Evolutionary conservation across 116 monocot genomes (phyloP).

Genomic region (Phalaenopsis hybrid): DNA sequence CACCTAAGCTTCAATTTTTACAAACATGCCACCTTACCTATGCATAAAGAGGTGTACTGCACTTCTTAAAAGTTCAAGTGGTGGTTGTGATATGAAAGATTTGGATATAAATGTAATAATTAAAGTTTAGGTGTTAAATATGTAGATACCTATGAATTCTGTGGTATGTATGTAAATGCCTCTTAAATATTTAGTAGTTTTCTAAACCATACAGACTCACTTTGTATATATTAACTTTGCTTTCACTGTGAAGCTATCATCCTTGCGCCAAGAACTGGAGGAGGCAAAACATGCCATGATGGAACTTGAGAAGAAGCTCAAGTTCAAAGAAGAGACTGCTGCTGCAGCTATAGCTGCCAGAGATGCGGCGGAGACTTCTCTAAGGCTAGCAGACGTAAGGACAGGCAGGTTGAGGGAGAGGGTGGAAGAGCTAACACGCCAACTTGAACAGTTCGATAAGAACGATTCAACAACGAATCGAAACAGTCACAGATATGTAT

Average conservation of each 20-base stretch:
- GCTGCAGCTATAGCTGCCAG: slow-evolving; percentile 89
- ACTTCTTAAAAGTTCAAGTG: too few relatives aligned
- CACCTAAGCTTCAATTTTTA: too few relatives aligned
- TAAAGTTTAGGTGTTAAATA: too few relatives aligned
- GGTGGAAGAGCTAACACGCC: slow-evolving; percentile 74
- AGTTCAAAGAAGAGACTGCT: slow-evolving; percentile 93
- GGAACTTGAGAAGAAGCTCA: slow-evolving; percentile 84
- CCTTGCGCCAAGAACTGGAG: slow-evolving; percentile 61
- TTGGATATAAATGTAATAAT: too few relatives aligned
- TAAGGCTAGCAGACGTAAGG: slow-evolving; percentile 67
- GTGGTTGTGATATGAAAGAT: too few relatives aligned
- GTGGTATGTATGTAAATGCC: too few relatives aligned
- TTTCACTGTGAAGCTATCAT: slow-evolving; percentile 45
- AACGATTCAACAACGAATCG: slow-evolving; percentile 15
- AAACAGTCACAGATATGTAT: slow-evolving; percentile 52
- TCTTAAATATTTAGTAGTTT: too few relatives aligned
- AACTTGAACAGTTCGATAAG: slow-evolving; percentile 67
- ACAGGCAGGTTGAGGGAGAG: slow-evolving; percentile 71
- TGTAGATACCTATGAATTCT: too few relatives aligned
- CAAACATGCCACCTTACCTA: too few relatives aligned
- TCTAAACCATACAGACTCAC: too few relatives aligned
- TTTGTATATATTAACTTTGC: background rate
- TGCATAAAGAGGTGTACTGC: too few relatives aligned
- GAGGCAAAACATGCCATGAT: slow-evolving; percentile 58
- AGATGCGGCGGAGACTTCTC: slow-evolving; percentile 91